Evolutionary conservation across 2,329 filamentous ascomycete genomes (phyloP), one percentile per base, ranked within the genome.

Genomic region (Fusarium graminum): DNA sequence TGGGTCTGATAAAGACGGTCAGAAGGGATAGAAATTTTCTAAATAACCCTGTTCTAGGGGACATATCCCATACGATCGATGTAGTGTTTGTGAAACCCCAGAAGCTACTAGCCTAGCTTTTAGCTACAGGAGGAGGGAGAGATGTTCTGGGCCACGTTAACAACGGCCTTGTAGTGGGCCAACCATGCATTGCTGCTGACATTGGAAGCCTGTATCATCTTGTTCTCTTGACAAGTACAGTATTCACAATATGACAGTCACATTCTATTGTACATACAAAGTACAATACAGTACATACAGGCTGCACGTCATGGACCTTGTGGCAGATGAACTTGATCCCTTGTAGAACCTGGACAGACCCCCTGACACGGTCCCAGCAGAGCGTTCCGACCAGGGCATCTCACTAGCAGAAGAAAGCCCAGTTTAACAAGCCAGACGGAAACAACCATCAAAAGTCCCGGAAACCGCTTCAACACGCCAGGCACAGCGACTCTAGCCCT

Each of bases 361-460:
- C 55, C 56, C 62, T 66, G 62, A 39, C 57, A 25, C 39, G 39
- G 39, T 62, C 49, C 65, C 52, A 57, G 30, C 52, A 63, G 39
- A 41, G 59, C 39, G 51, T 51, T 61, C 46, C 54, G 49, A 46
- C 54, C 40, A 53, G 56, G 59, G 42, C 53, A 42, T 43, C 40
- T 44, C 36, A 38, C 54, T 67, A 60, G 43, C 38, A 67, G 11
- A 52, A 26, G 36, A 67, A 57, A 45, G 54, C 64, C 65, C 40
- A 47, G 26, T 63, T 66, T 45, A 49, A 59, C 56, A 60, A 50
- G 42, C 61, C 52, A 51, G 54, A 55, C 65, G 65, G 65, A 68
- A 69, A 68, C 65, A 67, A 56, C n/a, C 44, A 52, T 46, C 52
- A 59, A 46, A 46, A 59, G 49, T 34, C 39, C 65, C 65, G 52